Conservation (phyloP, 2,329 filamentous ascomycete species). For the Alternaria sp. region DNA sequence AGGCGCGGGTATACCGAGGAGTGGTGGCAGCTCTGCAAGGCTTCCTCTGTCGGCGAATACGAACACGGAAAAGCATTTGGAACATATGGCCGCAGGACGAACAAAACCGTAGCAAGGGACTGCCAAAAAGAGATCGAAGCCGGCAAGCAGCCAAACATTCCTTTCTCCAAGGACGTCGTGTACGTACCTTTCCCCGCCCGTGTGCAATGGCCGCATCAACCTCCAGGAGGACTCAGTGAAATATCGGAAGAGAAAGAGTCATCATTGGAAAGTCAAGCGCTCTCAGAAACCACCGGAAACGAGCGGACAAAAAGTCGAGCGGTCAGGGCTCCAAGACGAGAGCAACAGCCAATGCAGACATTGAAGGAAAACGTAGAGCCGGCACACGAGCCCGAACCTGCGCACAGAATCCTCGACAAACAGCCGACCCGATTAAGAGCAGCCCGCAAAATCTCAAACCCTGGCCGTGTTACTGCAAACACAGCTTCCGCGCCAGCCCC, state of each 20-base stretch:
- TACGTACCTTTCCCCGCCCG: conserved; percentile 58
- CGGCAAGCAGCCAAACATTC: conserved; percentile 59
- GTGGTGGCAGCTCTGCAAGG: conserved; percentile 60
- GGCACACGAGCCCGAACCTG: conserved; percentile 36
- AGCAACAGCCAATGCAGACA: conserved; percentile 39
- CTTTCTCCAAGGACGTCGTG: conserved; percentile 58
- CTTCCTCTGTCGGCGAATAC: conserved; percentile 60
- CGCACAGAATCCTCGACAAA: conserved; percentile 45
- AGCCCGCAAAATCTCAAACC: conserved; percentile 49
- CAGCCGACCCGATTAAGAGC: conserved; percentile 49
- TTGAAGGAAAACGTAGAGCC: conserved; percentile 52
- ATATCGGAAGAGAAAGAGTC: conserved; percentile 54
- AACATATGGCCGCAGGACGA: conserved; percentile 57
- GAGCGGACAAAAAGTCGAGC: conserved; percentile 46
- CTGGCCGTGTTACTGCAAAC: conserved; percentile 42
- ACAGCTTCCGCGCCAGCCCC: conserved; percentile 43
- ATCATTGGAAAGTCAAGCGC: conserved; percentile 50
- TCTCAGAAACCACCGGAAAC: conserved; percentile 59
- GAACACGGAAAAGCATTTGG: conserved; percentile 57
- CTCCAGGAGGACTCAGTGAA: conserved; percentile 47
- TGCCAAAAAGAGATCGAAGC: conserved; percentile 60
- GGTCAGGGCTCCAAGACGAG: conserved; percentile 33
- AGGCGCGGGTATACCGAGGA: conserved; percentile 60
- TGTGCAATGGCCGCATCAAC: conserved; percentile 49
- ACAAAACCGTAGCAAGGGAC: conserved; percentile 60